Percentiles rank a stretch among this genome's conserved stretches.
phyloP scores from a whole-genome alignment of 2,329 filamentous ascomycete species.

The Hymenoscyphus albidus region DNA sequence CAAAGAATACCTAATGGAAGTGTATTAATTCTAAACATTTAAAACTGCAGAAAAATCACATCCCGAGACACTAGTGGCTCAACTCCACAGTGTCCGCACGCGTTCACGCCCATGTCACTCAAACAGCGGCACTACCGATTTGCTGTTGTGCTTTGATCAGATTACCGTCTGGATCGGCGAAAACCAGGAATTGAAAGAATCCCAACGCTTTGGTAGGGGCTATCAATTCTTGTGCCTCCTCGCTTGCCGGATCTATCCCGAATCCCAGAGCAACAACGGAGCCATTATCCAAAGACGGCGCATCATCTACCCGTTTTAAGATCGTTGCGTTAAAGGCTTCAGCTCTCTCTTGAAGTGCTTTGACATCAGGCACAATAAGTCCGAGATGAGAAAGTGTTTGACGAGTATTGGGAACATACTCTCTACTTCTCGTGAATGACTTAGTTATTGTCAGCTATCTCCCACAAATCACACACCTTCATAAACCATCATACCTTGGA shows the following conservation, averaged over 20 bases:
- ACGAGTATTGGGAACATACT: background rate
- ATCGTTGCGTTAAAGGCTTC: constrained; percentile 3
- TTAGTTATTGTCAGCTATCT: no score
- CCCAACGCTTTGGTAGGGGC: background rate
- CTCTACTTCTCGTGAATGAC: background rate
- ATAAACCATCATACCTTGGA: background rate
- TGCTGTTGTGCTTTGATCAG: constrained; percentile 1
- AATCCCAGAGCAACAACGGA: background rate
- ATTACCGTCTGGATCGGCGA: constrained; percentile 9
- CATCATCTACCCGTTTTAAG: background rate
- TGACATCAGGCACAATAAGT: constrained; percentile 3
- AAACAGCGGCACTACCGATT: background rate
- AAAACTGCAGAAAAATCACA: no score
- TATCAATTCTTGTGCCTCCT: background rate
- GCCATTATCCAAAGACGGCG: background rate
- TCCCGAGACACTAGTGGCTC: no score
- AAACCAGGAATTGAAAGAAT: constrained; percentile 2
- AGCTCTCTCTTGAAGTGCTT: background rate
- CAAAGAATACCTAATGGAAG: no score
- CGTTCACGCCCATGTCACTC: background rate
- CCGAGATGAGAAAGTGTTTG: constrained; percentile 7
- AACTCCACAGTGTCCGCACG: background rate
- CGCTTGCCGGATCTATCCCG: background rate
- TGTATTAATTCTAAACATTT: no score
- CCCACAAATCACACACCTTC: no score